Conservation (phyloP, 1,139 yeast species). For the Yamadazyma pseudoaaseri region DNA sequence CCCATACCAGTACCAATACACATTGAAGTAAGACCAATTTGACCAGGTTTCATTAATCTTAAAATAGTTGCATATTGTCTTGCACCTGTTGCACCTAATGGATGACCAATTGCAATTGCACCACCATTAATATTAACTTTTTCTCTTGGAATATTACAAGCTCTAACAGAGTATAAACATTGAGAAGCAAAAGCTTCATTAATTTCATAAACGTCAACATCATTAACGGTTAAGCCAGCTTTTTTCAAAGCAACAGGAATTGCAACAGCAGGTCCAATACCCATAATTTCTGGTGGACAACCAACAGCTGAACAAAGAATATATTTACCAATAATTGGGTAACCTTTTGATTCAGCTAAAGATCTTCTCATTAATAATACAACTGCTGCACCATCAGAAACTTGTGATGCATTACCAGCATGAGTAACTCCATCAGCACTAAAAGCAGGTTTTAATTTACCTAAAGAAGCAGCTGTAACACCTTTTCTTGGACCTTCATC, state of each 20-base stretch:
- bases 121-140: constrained; percentile 93
- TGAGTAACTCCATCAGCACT: constrained; percentile 78
- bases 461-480: constrained; percentile 74
- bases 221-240: constrained; percentile 61
- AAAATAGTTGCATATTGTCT: constrained; percentile 88
- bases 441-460: constrained; percentile 86
- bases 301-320: constrained; percentile 78
- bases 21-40: constrained; percentile 91
- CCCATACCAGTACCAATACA: constrained; percentile 99
- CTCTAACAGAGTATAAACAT: constrained; percentile 72
- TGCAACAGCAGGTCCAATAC: constrained; percentile 94
- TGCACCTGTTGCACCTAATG: constrained; percentile 94
- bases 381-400: constrained; percentile 94
- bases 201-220: constrained; percentile 76
- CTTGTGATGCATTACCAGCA: constrained; percentile 96
- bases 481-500: constrained; percentile 94
- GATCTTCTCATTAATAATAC: constrained; percentile 84
- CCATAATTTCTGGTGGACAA: constrained; percentile 97
- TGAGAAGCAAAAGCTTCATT: constrained; percentile 98
- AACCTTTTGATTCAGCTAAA: constrained; percentile 72
- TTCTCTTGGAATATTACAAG: constrained; percentile 61
- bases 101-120: constrained; percentile 95
- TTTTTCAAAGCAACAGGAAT: constrained; percentile 77
- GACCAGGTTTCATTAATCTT: constrained; percentile 75
- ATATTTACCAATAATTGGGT: constrained; percentile 70